phyloP scores from a whole-genome alignment of 176 grass and related monocot species.

The Hsuehochloa calcarea region DNA sequence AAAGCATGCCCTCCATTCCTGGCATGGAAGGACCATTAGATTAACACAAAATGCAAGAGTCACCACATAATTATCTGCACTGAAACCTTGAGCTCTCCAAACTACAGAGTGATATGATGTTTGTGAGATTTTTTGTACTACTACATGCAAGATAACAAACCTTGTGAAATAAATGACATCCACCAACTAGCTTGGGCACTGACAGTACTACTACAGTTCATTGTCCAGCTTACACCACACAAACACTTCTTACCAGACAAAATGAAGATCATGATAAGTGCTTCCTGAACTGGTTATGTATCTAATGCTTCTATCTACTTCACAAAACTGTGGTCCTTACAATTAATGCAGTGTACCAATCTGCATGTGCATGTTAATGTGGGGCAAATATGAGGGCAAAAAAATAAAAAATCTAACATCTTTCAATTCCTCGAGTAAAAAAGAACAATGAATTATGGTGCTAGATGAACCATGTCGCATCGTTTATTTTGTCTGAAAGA shows the following conservation, averaged over 20 bases:
- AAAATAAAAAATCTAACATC: background rate
- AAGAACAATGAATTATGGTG: background rate
- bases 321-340: background rate
- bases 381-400: background rate
- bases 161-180: conserved; percentile 11
- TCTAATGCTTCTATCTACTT: background rate
- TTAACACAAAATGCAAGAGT: background rate
- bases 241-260: background rate
- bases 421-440: background rate
- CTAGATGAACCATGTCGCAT: background rate
- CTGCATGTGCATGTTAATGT: background rate
- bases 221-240: background rate
- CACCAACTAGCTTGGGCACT: background rate
- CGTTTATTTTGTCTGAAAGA: background rate
- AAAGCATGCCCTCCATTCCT: conserved; percentile 5
- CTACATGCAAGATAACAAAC: background rate
- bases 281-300: background rate
- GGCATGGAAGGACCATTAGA: background rate
- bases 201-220: background rate
- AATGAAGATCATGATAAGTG: background rate
- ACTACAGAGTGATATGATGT: background rate
- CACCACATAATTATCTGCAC: background rate
- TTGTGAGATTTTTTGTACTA: background rate
- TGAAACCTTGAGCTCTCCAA: background rate
- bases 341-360: background rate